phyloP scores from a whole-genome alignment of 306 rosid genomes.

The Glycine latifolia region DNA sequence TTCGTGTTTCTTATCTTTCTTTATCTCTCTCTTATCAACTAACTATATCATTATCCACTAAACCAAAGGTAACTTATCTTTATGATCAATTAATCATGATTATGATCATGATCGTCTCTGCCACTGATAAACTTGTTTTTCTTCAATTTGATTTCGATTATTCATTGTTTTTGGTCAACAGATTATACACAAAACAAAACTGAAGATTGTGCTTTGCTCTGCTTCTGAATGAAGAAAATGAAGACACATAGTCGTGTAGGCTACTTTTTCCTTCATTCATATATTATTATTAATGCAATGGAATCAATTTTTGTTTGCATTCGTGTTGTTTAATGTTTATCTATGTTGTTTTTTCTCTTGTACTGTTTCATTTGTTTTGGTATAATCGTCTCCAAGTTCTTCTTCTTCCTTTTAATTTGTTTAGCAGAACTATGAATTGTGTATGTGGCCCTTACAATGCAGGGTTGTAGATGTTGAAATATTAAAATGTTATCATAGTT shows the following conservation, averaged over 20 bases:
- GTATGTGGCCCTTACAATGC: neutral
- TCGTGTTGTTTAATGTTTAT: conserved; percentile 8
- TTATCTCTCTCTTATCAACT: neutral
- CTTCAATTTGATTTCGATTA: neutral
- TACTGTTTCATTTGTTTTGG: neutral
- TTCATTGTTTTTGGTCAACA: conserved; percentile 18
- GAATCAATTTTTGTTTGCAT: conserved; percentile 5
- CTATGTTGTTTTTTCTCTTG: neutral
- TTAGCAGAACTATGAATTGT: neutral
- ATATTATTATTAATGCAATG: neutral
- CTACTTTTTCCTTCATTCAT: conserved; percentile 2
- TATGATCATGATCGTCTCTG: neutral
- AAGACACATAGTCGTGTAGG: conserved; percentile 24
- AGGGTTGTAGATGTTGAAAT: neutral
- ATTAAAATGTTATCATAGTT: neutral
- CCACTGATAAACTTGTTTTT: neutral
- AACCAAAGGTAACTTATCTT: conserved; percentile 22
- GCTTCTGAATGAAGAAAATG: conserved; percentile 36
- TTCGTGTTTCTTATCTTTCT: neutral
- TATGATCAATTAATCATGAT: neutral
- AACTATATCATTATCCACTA: neutral
- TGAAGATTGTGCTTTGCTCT: neutral
- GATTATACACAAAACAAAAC: neutral
- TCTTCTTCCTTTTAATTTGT: neutral
- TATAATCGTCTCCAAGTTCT: neutral